Base-by-base conservation (phyloP, 2,329 filamentous ascomycete species). In the Hymenoscyphus fructigenus region DNA sequence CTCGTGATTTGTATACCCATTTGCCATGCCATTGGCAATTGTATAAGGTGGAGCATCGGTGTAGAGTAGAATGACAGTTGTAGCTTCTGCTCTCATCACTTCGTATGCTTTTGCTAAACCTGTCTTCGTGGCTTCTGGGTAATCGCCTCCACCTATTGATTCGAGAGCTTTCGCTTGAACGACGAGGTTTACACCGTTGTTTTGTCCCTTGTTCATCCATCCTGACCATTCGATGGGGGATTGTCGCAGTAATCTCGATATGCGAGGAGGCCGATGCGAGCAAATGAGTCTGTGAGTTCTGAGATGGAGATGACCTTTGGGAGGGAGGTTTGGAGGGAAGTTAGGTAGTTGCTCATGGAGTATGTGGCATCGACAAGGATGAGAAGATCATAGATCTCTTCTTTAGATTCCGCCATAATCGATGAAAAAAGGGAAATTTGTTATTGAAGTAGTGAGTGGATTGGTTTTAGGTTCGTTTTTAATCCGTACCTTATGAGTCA, bases 41-140 rank as follows among this genome's bases (percentile, higher is more conserved):
- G 67, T 68, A 36, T 70, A 67, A 7, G 67, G 67, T 15, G 68
- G 64, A 5, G 68, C 67, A 57, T 69, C 67, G 0, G 67, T 67
- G 38, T 68, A 70, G 14, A 67, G 59, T 5, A 70, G 59, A 28
- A 70, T 63, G 17, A 68, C 57, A 7, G 68, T 70, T 12, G 62
- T 68, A 3, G 68, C 67, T 10, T 70, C 66, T 5, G 55, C 38
- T 29, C 68, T 61, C 65, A 69, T 67, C 5, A 69, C 17, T 12
- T 70, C 65, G n/a, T 69, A 70, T 15, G 67, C 65, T 59, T 64
- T 63, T 14, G 67, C 68, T 6, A 70, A 32, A 4, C 67, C 68
- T 5, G 68, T 70, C 44, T 70, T 70, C 1, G 61, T 69, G 15
- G 68, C 68, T 53, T 70, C 68, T 26, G 68, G 67, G 12, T 65